A percentile compares a stretch with the other conserved stretches of the same genome.
Evolutionary conservation across 83 land plant species (phyloP).

Genomic region (Diphasiastrum complanatum): DNA sequence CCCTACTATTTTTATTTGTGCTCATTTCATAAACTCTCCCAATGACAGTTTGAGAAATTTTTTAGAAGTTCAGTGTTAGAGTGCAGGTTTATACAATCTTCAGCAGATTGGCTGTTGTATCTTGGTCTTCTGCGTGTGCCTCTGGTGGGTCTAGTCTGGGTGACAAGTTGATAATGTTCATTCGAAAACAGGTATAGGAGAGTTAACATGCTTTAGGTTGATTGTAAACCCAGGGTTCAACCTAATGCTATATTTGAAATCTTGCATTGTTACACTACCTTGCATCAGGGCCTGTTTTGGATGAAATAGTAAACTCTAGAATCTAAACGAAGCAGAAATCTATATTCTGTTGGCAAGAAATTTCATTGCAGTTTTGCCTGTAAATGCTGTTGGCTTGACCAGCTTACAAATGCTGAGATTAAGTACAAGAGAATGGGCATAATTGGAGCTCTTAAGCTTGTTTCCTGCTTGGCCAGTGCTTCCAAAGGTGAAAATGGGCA

Average conservation of each 20-base stretch:
- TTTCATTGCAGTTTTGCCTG: background rate
- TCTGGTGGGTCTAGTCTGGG: slow-evolving; percentile 45
- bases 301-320: too few relatives aligned
- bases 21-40: background rate
- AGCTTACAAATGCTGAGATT: slow-evolving; percentile 53
- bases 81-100: slow-evolving; percentile 76
- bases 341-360: background rate
- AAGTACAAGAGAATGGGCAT: slow-evolving; percentile 89
- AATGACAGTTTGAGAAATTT: background rate
- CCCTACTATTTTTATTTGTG: background rate
- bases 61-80: background rate
- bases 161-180: slow-evolving; percentile 74
- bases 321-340: too few relatives aligned
- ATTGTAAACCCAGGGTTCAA: too few relatives aligned
- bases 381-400: background rate
- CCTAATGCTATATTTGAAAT: too few relatives aligned
- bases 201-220: slow-evolving; percentile 22
- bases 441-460: slow-evolving; percentile 70
- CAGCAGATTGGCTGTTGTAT: slow-evolving; percentile 49
- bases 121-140: slow-evolving; percentile 28
- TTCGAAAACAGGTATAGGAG: slow-evolving; percentile 68
- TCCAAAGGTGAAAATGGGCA: slow-evolving; percentile 11
- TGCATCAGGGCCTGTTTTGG: too few relatives aligned
- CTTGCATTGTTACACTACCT: too few relatives aligned
- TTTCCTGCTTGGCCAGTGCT: slow-evolving; percentile 50